These are phyloP conservation scores for Neurospora crassa DNA, from an alignment of 2,329 filamentous ascomycete species.

Conservation along the genomic window DNA sequence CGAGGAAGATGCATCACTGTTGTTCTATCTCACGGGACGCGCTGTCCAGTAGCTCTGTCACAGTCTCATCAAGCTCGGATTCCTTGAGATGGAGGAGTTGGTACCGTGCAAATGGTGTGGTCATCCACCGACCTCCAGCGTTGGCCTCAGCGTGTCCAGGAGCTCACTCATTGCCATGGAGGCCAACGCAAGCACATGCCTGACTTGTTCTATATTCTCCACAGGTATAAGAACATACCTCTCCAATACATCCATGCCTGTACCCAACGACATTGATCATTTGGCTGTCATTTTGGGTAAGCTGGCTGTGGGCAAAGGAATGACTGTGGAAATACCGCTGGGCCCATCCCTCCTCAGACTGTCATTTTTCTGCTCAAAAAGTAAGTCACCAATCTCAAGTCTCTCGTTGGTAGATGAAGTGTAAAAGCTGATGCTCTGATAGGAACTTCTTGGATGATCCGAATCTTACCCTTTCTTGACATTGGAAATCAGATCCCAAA, in stretches of 20 bases:
- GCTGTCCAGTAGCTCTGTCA: too few relatives aligned
- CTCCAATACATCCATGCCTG: neutral
- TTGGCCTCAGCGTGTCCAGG: neutral
- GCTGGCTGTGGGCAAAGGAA: neutral
- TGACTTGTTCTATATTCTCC: neutral
- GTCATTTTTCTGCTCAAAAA: conserved; percentile 6
- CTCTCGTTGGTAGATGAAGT: neutral
- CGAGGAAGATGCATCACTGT: too few relatives aligned
- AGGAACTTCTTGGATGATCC: conserved; percentile 3
- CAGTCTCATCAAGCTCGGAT: neutral
- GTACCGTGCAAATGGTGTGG: neutral
- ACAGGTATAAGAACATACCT: neutral
- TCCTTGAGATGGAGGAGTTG: neutral
- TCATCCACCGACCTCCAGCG: neutral
- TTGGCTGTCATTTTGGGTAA: neutral
- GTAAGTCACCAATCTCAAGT: neutral
- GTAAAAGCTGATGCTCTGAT: neutral
- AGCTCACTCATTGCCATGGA: neutral
- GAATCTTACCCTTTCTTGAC: conserved; percentile 8
- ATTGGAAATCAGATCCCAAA: conserved; percentile 4
- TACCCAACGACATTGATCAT: neutral
- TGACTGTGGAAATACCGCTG: neutral
- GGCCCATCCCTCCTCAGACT: conserved; percentile 2
- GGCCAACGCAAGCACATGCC: neutral
- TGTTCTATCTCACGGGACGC: too few relatives aligned